Conservation (phyloP, 176 grass and related monocot genomes). For the Juncus inflexus region DNA sequence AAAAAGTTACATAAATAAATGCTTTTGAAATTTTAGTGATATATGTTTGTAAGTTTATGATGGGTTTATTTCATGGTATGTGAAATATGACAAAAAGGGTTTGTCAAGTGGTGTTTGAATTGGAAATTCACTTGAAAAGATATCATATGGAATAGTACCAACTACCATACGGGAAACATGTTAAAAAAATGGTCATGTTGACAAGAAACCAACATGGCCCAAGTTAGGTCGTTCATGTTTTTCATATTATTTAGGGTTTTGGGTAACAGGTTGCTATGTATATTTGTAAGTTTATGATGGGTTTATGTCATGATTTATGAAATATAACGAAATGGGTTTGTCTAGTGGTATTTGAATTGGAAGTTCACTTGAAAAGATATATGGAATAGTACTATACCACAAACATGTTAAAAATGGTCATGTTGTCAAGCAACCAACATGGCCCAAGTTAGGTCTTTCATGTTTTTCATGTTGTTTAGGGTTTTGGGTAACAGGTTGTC, state of each 20-base stretch:
- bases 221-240: conserved; percentile 20
- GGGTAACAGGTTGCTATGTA: conserved; percentile 15
- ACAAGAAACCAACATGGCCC: conserved; percentile 23
- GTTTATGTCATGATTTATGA: neutral
- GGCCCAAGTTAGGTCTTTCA: conserved; percentile 15
- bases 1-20: neutral
- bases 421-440: conserved; percentile 25
- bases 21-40: neutral
- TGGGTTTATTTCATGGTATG: neutral
- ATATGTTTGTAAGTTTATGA: neutral
- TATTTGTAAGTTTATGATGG: neutral
- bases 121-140: neutral
- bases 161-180: conserved; percentile 23
- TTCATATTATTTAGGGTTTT: conserved; percentile 8
- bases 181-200: conserved; percentile 25
- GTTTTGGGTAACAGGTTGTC: conserved; percentile 25
- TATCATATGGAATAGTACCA: conserved; percentile 26
- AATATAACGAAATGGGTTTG: neutral
- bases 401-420: conserved; percentile 25
- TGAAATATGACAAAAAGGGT: neutral
- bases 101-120: neutral
- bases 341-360: neutral
- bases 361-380: conserved; percentile 1
- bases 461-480: conserved; percentile 17
- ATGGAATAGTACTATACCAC: conserved; percentile 27